Percentiles rank a stretch among this genome's conserved stretches.
Conservation (phyloP, 2,329 filamentous ascomycete genomes). For the Diaporthe vaccinii region DNA sequence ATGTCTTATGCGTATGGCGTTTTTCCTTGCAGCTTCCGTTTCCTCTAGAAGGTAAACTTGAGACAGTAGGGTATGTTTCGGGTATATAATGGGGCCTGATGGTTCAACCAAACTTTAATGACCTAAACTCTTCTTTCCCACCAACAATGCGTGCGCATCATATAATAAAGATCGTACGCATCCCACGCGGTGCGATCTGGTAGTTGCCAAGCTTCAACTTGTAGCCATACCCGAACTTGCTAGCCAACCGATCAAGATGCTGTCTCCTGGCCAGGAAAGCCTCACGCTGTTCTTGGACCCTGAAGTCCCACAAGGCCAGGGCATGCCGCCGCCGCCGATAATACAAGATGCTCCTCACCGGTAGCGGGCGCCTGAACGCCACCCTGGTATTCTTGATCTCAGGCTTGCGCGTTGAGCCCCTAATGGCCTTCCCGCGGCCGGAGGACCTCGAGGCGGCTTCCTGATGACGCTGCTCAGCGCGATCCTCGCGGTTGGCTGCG, state of each 20-base stretch:
- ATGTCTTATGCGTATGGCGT: constrained; percentile 12
- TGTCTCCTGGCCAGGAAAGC: background rate
- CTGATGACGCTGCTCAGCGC: background rate
- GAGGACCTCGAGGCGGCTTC: no score
- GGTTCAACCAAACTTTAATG: constrained; percentile 16
- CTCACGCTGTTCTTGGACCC: background rate
- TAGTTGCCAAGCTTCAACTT: constrained; percentile 9
- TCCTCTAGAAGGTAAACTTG: background rate
- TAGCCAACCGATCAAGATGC: background rate
- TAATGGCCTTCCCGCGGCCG: background rate
- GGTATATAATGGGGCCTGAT: background rate
- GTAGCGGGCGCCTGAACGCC: background rate
- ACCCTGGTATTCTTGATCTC: background rate
- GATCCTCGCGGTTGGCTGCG: background rate
- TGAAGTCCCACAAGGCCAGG: background rate
- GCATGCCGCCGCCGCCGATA: background rate
- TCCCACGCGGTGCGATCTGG: background rate
- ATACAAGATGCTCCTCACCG: background rate
- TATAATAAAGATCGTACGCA: background rate
- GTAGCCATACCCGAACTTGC: background rate
- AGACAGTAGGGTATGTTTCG: background rate
- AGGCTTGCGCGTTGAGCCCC: background rate
- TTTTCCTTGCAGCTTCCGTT: background rate
- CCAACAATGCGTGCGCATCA: background rate
- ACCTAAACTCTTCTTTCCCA: background rate